Evolutionary conservation across 306 rosid genomes (phyloP), one percentile per base, ranked within the genome.

Genomic region (Prunus padus): DNA sequence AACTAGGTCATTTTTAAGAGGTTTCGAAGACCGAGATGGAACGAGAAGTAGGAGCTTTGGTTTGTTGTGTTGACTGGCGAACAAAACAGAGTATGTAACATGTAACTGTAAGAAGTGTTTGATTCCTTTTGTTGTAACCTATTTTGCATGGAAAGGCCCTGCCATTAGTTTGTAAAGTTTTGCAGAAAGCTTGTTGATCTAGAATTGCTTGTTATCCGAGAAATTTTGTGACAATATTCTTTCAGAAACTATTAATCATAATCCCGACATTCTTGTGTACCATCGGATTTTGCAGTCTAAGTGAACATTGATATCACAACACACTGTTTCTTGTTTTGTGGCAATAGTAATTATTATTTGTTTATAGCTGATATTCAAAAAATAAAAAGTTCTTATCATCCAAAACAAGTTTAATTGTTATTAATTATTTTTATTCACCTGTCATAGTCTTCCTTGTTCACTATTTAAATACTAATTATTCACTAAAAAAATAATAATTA

Each of bases 1-100:
- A 13, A 83, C 82, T 49, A 81, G 89, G 75, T 87, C 99, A 50
- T 96, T 90, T 77, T 83, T 87, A 77, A 90, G 82, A 84, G 99
- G 99, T 50, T 79, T 82, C 57, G 92, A 88, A 74, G 97, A 91
- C 74, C 86, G 83, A 75, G 97, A 90, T 42, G 67, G 33, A 66
- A 59, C 81, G 9, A 80, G 89, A 82, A 85, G 81, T 67, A 87
- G 91, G 68, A 84, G 81, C 55, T 42, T 67, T 0, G 85, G 92
- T 88, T 84, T 84, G 67, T 61, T 82, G 12, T 83, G 90, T 77
- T 92, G 92, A 90, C 84, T 65, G 23, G 23, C 19, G 59, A 67
- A 50, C 56, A 5, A 66, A 82, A 22, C 69, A 19, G 44, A 77
- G 57, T 49, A 56, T 78, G 84, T 87, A 56, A 73, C 65, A 11